phyloP scores from a whole-genome alignment of 129 eudicot species.

The Kitagawia praeruptora region DNA sequence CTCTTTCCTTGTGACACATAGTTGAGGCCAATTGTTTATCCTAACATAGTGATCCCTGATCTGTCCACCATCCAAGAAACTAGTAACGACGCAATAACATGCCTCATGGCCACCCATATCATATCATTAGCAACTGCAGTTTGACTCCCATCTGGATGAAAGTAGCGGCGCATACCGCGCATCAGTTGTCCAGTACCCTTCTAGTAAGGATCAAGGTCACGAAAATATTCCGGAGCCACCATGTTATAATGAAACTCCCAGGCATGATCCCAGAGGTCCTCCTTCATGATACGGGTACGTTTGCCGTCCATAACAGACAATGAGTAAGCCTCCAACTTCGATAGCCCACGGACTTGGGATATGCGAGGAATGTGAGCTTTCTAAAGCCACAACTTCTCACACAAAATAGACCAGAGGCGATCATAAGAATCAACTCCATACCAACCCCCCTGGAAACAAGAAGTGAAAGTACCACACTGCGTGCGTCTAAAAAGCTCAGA shows the following conservation, averaged over 20 bases:
- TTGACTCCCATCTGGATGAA: conserved; percentile 66
- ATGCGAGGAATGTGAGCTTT: conserved; percentile 80
- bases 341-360: conserved; percentile 38
- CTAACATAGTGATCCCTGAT: conserved; percentile 76
- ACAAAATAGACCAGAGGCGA: conserved; percentile 45
- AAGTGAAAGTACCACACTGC: conserved; percentile 52
- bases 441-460: conserved; percentile 57
- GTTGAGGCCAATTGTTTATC: conserved; percentile 67
- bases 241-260: conserved; percentile 77
- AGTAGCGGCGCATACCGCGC: conserved; percentile 46
- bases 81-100: conserved; percentile 57
- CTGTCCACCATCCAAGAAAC: conserved; percentile 43
- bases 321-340: conserved; percentile 52
- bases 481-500: conserved; percentile 44
- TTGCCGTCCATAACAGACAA: conserved; percentile 52
- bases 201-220: conserved; percentile 69
- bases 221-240: conserved; percentile 74
- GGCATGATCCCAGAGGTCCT: conserved; percentile 80
- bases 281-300: conserved; percentile 54
- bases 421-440: conserved; percentile 45
- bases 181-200: conserved; percentile 31
- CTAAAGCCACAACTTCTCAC: conserved; percentile 61
- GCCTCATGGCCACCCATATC: conserved; percentile 92
- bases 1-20: conserved; percentile 36
- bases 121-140: conserved; percentile 55